These are phyloP conservation scores for Phytophthora tentaculata DNA, from an alignment of 352 stramenopile genomes.

Conservation along the genomic window DNA sequence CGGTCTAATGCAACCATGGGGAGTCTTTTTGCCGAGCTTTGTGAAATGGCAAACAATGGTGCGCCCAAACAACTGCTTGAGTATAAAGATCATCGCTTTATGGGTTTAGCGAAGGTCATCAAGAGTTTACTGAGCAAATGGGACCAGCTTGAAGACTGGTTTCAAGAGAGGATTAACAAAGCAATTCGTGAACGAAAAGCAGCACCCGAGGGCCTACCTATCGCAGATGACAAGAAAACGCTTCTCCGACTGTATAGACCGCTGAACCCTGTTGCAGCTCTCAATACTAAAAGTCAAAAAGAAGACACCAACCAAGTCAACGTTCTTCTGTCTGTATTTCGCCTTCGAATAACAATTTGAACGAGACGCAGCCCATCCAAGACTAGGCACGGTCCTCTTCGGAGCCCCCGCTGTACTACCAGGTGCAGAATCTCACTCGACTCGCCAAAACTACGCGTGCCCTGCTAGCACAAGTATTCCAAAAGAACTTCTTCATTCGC, in stretches of 20 bases:
- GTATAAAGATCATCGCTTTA: conserved; percentile 15
- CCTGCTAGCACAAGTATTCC: conserved; percentile 1
- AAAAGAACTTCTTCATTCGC: conserved; percentile 15
- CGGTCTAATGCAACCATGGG: conserved; percentile 17
- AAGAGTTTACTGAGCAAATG: conserved; percentile 11
- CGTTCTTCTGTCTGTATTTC: conserved; percentile 8
- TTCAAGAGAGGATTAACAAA: conserved; percentile 17
- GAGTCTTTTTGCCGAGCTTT: conserved; percentile 12
- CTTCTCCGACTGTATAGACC: too few relatives aligned
- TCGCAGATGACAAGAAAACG: too few relatives aligned
- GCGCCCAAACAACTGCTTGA: background rate
- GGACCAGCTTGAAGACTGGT: conserved; percentile 23
- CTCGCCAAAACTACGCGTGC: background rate
- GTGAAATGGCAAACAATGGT: background rate
- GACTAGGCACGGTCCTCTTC: too few relatives aligned
- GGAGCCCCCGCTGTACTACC: background rate
- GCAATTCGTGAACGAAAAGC: conserved; percentile 12
- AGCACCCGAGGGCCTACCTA: background rate
- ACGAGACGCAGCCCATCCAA: conserved; percentile 1
- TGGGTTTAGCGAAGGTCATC: conserved; percentile 15
- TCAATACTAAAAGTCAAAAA: conserved; percentile 14
- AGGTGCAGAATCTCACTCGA: background rate
- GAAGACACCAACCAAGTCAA: conserved; percentile 20
- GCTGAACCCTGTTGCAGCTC: conserved; percentile 2
- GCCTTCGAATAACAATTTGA: conserved; percentile 4